Percentiles rank a stretch among this genome's conserved stretches.
Conservation (phyloP, 257 asterid genomes). For the Perilla frutescens region DNA sequence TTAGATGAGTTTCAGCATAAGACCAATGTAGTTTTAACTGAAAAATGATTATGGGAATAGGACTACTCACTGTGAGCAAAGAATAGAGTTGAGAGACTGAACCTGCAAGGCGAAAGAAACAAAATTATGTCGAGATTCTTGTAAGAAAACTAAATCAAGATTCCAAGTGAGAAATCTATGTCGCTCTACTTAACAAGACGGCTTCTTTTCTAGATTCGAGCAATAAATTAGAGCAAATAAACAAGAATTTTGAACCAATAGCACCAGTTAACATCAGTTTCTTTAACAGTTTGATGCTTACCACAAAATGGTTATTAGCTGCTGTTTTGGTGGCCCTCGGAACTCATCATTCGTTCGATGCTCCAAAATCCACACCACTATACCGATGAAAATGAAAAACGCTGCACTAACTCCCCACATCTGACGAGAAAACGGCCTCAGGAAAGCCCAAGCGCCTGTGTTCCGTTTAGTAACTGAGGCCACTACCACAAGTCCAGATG, state of each 20-base stretch:
- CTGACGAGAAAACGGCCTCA: conserved; percentile 62
- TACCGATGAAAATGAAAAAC: conserved; percentile 60
- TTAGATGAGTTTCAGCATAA: conserved; percentile 1
- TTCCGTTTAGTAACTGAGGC: conserved; percentile 57
- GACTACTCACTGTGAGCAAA: conserved; percentile 59
- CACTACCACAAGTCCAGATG: conserved; percentile 76
- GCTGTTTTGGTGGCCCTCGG: conserved; percentile 73
- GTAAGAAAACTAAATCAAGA: background rate
- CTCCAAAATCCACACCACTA: conserved; percentile 74
- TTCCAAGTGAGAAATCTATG: background rate
- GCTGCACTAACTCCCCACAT: conserved; percentile 68
- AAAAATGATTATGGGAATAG: background rate
- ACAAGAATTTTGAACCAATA: background rate
- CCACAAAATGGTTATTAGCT: conserved; percentile 68
- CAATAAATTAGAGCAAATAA: no score
- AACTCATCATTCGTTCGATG: conserved; percentile 73
- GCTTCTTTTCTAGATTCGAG: no score
- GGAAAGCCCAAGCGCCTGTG: conserved; percentile 73
- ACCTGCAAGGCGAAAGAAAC: conserved; percentile 44
- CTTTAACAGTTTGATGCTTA: conserved; percentile 28
- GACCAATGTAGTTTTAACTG: background rate
- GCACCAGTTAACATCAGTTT: background rate
- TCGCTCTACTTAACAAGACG: no score
- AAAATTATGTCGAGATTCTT: conserved; percentile 19
- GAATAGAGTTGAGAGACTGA: conserved; percentile 67